Percentiles rank a stretch among this genome's conserved stretches.
Conservation (phyloP, 2,329 filamentous ascomycete species). For the Ascosphaera acerosa region DNA sequence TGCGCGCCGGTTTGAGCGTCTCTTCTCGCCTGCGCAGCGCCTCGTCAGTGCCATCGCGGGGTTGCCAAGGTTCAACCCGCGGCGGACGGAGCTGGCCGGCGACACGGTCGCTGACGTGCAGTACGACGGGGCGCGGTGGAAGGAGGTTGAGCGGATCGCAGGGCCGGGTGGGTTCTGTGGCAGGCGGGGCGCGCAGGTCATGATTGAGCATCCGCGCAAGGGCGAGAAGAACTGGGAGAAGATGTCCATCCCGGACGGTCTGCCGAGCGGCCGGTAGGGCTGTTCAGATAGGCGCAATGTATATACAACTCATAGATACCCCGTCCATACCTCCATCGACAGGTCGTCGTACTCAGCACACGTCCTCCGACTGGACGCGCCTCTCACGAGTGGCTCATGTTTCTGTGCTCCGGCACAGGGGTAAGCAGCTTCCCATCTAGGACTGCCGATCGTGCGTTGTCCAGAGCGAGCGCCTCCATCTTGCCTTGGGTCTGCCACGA, state of each 20-base stretch:
- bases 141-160: conserved; percentile 15
- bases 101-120: conserved; percentile 18
- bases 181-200: conserved; percentile 18
- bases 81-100: conserved; percentile 33
- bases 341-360: too few relatives aligned
- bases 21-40: conserved; percentile 34
- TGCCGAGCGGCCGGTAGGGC: too few relatives aligned
- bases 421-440: conserved; percentile 36
- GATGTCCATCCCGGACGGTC: conserved; percentile 15
- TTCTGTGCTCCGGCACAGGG: conserved; percentile 45
- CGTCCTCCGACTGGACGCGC: too few relatives aligned
- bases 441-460: conserved; percentile 39
- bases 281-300: too few relatives aligned
- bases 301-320: too few relatives aligned
- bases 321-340: too few relatives aligned
- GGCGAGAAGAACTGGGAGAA: conserved; percentile 22
- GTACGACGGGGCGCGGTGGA: conserved; percentile 17
- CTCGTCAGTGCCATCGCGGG: conserved; percentile 30
- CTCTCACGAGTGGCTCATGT: too few relatives aligned
- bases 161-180: conserved; percentile 22
- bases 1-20: conserved; percentile 37
- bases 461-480: conserved; percentile 53
- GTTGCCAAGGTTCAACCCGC: conserved; percentile 34
- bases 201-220: conserved; percentile 17
- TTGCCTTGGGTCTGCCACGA: conserved; percentile 22